Conservation (phyloP, 1,139 yeast genomes). For the Zygoascus hellenicus region DNA sequence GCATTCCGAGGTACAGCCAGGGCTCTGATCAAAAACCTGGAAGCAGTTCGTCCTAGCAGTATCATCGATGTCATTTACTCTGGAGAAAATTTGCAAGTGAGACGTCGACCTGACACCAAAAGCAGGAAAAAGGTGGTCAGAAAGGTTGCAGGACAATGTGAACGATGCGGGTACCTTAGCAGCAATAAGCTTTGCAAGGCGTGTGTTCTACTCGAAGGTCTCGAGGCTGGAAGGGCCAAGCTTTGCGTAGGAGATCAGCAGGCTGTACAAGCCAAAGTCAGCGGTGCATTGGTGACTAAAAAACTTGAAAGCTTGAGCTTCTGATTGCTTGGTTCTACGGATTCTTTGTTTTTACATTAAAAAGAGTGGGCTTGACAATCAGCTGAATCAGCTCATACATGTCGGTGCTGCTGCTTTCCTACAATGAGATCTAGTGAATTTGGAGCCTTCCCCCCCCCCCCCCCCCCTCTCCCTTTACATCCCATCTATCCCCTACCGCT, state of each 20-base stretch:
- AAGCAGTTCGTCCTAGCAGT: conserved; percentile 85
- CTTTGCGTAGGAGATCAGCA: conserved; percentile 35
- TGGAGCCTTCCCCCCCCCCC: too few relatives aligned
- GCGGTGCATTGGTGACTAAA: conserved; percentile 61
- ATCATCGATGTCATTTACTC: conserved; percentile 91
- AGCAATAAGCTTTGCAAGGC: conserved; percentile 90
- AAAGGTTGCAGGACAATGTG: conserved; percentile 44
- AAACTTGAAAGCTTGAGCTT: conserved; percentile 62
- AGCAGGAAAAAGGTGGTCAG: conserved; percentile 4
- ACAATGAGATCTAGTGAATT: too few relatives aligned
- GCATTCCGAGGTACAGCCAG: conserved; percentile 98
- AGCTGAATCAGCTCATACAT: too few relatives aligned
- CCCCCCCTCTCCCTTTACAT: too few relatives aligned
- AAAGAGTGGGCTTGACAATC: too few relatives aligned
- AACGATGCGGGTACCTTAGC: conserved; percentile 85
- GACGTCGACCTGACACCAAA: conserved; percentile 38
- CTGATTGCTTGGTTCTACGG: conserved; percentile 26
- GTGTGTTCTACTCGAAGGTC: conserved; percentile 78
- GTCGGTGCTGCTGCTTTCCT: too few relatives aligned
- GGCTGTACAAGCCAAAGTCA: conserved; percentile 18
- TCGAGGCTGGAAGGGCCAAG: conserved; percentile 61
- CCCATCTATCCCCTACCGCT: too few relatives aligned
- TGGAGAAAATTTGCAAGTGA: conserved; percentile 78
- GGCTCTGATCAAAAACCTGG: conserved; percentile 81
- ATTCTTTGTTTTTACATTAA: too few relatives aligned